Conservation (phyloP, 345 rosid species). For the Kernera saxatilis region DNA sequence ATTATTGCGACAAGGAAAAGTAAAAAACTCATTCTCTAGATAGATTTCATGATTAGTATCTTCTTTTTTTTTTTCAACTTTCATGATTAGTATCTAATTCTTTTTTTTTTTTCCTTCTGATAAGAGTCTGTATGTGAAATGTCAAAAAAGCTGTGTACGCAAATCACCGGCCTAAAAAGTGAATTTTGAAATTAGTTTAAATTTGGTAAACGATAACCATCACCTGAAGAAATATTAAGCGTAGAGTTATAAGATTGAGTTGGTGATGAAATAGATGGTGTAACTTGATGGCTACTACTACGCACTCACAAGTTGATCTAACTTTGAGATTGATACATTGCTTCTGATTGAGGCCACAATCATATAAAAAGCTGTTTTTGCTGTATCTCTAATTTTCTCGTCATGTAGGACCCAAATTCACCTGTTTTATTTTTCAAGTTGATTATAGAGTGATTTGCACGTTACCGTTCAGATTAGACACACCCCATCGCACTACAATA, state of each 20-base stretch:
- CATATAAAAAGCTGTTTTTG: slow-evolving; percentile 19
- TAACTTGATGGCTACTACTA: slow-evolving; percentile 23
- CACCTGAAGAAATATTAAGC: not conserved
- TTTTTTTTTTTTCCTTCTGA: not conserved
- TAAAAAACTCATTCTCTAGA: not conserved
- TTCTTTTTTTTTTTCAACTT: not conserved
- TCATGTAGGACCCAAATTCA: slow-evolving; percentile 24
- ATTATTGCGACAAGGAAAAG: not conserved
- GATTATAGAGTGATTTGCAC: slow-evolving; percentile 28
- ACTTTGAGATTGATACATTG: slow-evolving; percentile 27
- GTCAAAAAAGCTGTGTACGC: not conserved
- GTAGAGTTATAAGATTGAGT: not conserved
- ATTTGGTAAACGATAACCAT: not conserved
- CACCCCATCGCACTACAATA: slow-evolving; percentile 15
- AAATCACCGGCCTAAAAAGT: not conserved
- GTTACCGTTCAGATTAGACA: slow-evolving; percentile 22
- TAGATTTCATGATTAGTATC: not conserved
- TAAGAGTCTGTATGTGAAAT: not conserved
- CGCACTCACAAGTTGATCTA: slow-evolving; percentile 11
- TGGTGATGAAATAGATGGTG: slow-evolving; percentile 23
- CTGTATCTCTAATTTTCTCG: not conserved
- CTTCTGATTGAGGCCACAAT: slow-evolving; percentile 19
- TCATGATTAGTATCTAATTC: not conserved
- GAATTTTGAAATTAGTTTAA: slow-evolving; percentile 1
- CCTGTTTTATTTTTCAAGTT: not conserved